Percentiles rank a stretch among this genome's conserved stretches.
Evolutionary conservation across 257 asterid species (phyloP).

Genomic region (Jacaranda copaia): DNA sequence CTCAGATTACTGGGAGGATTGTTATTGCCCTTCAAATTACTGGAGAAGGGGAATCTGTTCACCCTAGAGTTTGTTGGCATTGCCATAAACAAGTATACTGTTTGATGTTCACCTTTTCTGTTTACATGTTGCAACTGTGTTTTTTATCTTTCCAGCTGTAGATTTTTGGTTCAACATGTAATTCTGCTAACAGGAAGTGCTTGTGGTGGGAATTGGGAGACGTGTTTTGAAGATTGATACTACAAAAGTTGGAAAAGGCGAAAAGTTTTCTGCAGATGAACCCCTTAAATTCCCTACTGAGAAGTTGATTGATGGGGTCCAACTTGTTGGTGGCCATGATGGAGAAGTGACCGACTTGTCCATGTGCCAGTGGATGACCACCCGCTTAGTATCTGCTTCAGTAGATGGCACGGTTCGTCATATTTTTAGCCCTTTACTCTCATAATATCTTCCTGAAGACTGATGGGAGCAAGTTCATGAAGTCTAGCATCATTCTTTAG

Average conservation of each 20-base stretch:
- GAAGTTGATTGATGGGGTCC: constrained; percentile 78
- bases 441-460: not conserved
- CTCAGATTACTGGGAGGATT: constrained; percentile 72
- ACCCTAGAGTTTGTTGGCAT: constrained; percentile 94
- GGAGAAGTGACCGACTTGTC: constrained; percentile 88
- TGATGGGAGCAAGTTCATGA: constrained; percentile 1
- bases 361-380: constrained; percentile 96
- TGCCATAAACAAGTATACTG: constrained; percentile 80
- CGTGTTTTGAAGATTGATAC: constrained; percentile 74
- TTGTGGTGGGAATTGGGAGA: constrained; percentile 78
- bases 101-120: not conserved
- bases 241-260: constrained; percentile 78
- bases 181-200: constrained; percentile 63
- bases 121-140: not conserved
- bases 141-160: not conserved
- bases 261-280: constrained; percentile 72
- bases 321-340: constrained; percentile 83
- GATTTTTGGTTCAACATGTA: constrained; percentile 16
- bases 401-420: constrained; percentile 84
- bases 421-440: not conserved
- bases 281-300: constrained; percentile 71
- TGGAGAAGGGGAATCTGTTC: constrained; percentile 78
- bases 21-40: constrained; percentile 70
- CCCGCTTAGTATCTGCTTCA: constrained; percentile 85
- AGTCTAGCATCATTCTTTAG: not conserved